A percentile compares a stretch with the other conserved stretches of the same genome.
Evolutionary conservation across 202 grass and related monocot genomes (phyloP).

Genomic region (Elaeis oleifera): DNA sequence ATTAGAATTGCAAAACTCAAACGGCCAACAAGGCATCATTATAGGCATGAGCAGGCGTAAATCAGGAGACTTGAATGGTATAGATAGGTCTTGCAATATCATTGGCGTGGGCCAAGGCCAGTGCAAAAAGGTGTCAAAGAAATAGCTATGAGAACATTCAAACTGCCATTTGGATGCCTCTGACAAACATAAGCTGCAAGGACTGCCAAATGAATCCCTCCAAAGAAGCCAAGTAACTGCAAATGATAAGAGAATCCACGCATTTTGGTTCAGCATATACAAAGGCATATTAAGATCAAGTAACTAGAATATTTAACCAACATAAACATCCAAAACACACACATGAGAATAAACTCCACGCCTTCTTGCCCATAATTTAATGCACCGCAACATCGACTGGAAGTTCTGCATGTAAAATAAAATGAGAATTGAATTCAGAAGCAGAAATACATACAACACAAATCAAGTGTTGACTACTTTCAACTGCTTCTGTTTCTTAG

Average conservation of each 20-base stretch:
- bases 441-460: too few species aligned
- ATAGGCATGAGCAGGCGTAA: conserved; percentile 49
- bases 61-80: conserved; percentile 23
- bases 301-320: not conserved
- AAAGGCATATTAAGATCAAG: not conserved
- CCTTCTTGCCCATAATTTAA: conserved; percentile 64
- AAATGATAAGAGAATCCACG: conserved; percentile 30
- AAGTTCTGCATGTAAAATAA: conserved; percentile 41
- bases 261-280: conserved; percentile 14
- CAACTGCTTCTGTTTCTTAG: too few species aligned
- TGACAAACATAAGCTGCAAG: conserved; percentile 58
- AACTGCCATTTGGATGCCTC: conserved; percentile 34
- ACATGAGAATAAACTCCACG: conserved; percentile 67
- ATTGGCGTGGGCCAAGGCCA: conserved; percentile 58
- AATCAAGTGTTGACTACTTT: too few species aligned
- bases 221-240: conserved; percentile 65
- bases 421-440: too few species aligned
- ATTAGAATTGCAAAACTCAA: conserved; percentile 54
- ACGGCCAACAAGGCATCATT: conserved; percentile 58
- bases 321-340: conserved; percentile 15
- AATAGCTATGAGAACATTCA: conserved; percentile 37
- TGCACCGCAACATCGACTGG: conserved; percentile 44
- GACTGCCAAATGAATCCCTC: conserved; percentile 61
- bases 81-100: conserved; percentile 30
- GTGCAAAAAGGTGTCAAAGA: conserved; percentile 61